phyloP scores from a whole-genome alignment of 202 grass and related monocot species.

The Zoysia matrella region DNA sequence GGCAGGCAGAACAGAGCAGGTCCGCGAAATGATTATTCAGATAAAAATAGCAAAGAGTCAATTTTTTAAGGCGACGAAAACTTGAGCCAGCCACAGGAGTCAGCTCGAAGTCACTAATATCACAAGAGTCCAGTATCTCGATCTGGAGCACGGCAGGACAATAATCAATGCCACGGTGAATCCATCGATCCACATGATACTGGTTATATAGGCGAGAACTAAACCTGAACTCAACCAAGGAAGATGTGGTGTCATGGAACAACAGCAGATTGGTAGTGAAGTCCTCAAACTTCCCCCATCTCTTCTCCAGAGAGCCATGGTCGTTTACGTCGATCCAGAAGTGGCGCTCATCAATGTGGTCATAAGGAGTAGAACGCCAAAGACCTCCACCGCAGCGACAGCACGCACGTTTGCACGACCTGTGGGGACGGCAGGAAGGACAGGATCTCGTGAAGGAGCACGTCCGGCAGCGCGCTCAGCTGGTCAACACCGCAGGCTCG shows the following conservation, averaged over 20 bases:
- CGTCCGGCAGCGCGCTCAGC: slow-evolving; percentile 41
- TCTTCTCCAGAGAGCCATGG: rapidly evolving
- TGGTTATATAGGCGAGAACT: background rate
- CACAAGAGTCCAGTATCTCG: rapidly evolving
- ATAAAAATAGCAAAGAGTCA: background rate
- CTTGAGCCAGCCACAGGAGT: background rate
- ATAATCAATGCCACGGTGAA: slow-evolving; percentile 32
- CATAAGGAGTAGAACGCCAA: slow-evolving; percentile 7
- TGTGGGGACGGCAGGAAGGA: slow-evolving; percentile 20
- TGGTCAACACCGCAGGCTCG: background rate
- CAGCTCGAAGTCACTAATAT: background rate
- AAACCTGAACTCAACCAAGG: slow-evolving; percentile 19
- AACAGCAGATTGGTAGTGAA: slow-evolving; percentile 33
- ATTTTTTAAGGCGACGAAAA: slow-evolving; percentile 8
- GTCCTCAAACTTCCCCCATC: slow-evolving; percentile 26
- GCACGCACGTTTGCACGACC: slow-evolving; percentile 23
- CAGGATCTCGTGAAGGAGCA: slow-evolving; percentile 34
- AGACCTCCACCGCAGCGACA: slow-evolving; percentile 35
- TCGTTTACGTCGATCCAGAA: background rate
- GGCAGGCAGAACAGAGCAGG: slow-evolving; percentile 12
- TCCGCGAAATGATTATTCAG: background rate
- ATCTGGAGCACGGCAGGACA: slow-evolving; percentile 4
- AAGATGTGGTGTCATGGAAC: slow-evolving; percentile 6
- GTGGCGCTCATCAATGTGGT: background rate
- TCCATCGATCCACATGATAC: slow-evolving; percentile 30